These are phyloP conservation scores for Thalia dealbata DNA, from an alignment of 176 grass and related monocot genomes.

Conservation along the genomic window DNA sequence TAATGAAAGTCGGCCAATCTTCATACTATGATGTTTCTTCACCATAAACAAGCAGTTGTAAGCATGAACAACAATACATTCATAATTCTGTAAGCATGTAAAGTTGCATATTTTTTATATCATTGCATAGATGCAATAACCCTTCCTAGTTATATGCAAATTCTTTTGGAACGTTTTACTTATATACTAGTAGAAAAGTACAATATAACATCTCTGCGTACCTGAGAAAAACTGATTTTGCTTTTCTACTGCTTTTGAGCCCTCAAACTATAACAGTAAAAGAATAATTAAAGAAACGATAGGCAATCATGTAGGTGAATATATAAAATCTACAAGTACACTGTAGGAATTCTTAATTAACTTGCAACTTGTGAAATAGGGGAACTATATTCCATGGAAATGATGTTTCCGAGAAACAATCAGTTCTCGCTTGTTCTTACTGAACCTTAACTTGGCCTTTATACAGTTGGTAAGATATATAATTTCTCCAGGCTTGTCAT, in stretches of 20 bases:
- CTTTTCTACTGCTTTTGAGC: slow-evolving; percentile 43
- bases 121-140: not conserved
- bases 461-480: not conserved
- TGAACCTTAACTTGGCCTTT: not conserved
- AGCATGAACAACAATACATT: not conserved
- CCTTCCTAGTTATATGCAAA: not conserved
- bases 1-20: not conserved
- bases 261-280: slow-evolving; percentile 54
- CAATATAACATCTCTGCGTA: not conserved
- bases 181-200: not conserved
- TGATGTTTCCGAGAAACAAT: not conserved
- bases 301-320: not conserved
- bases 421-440: not conserved
- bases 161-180: too few relatives aligned
- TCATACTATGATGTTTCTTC: not conserved
- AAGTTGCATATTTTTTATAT: not conserved
- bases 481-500: not conserved
- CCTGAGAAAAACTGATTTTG: slow-evolving; percentile 76
- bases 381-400: not conserved
- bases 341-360: not conserved
- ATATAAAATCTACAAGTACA: not conserved
- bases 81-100: not conserved
- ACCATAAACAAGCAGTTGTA: not conserved
- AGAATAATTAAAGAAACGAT: not conserved
- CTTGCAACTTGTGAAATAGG: not conserved